Base-by-base conservation (phyloP, 139 green algal genomes). In the Pycnococcus provasolii region DNA sequence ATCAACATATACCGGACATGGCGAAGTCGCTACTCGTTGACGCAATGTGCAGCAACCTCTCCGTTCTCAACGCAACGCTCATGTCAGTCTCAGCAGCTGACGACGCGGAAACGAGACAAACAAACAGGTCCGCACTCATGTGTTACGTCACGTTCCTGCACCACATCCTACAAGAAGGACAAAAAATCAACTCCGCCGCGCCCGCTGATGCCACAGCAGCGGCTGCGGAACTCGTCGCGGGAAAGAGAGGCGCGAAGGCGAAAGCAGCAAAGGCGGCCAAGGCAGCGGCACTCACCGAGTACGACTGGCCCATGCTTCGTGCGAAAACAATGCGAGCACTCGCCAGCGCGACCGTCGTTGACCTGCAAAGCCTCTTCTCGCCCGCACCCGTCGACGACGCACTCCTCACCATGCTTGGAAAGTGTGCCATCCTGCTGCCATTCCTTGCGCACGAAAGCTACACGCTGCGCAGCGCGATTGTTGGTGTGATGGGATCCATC, bases 371-470 rank as follows among this genome's bases (percentile, higher is more conserved):
- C 11, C 76, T 92, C 2, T 89, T 83, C 77, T 51, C 67, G 3
- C 77, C 80, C n/a, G 26, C 26, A 3, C n/a, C 58, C 1, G 71
- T 73, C n/a, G 75, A 86, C 0, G 79, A 88, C 45, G 57, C 40
- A 26, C 61, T 91, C 39, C 58, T 91, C 2, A 52, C 53, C 9
- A 58, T 82, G 45, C 73, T 89, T 58, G 67, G 66, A 48, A 72
- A 58, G 45, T 50, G n/a, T 47, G 80, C 55, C 5, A 13, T 83
- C 26, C 74, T 94, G 45, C 54, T 88, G 47, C 78, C 83, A 9
- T 82, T 89, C 72, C 61, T 94, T 44, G 79, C 85, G 9, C 80
- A 84, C 37, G 82, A 88, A 66, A 74, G 85, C 1, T 87, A 90
- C 76, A 62, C 77, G 13, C 67, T 94, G 64, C 73, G 87, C 41